Percentiles rank a stretch among this genome's conserved stretches.
Evolutionary conservation across 2,329 filamentous ascomycete genomes (phyloP).

Genomic region (Proliferodiscus dingleyae): DNA sequence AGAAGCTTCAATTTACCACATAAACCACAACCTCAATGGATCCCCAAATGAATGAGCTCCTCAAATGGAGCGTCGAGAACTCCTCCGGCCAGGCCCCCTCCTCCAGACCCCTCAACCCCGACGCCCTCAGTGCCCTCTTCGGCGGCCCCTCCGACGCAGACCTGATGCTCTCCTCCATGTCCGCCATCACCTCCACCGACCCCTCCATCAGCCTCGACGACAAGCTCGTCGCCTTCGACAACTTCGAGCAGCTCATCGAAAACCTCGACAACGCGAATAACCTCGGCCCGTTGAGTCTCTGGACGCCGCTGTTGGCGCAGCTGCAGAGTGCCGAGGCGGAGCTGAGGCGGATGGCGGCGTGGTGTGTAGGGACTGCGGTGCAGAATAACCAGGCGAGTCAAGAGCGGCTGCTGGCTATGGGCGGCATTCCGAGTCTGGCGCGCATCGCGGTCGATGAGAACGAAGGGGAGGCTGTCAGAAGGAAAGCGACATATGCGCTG

Average conservation of each 20-base stretch:
- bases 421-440: conserved; percentile 67
- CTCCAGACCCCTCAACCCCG: conserved; percentile 49
- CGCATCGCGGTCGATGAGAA: conserved; percentile 57
- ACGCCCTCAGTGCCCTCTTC: conserved; percentile 68
- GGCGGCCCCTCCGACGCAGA: conserved; percentile 88
- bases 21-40: conserved; percentile 23
- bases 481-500: conserved; percentile 86
- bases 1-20: not conserved
- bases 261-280: conserved; percentile 96
- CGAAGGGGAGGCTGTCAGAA: conserved; percentile 59
- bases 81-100: conserved; percentile 38
- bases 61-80: conserved; percentile 50
- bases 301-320: conserved; percentile 71
- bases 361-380: conserved; percentile 90
- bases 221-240: conserved; percentile 84
- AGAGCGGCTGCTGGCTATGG: conserved; percentile 59
- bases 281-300: conserved; percentile 71
- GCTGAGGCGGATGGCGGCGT: conserved; percentile 80
- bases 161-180: conserved; percentile 82
- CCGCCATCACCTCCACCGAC: conserved; percentile 59
- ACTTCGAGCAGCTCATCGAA: conserved; percentile 90
- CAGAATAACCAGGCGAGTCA: conserved; percentile 91
- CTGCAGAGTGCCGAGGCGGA: conserved; percentile 65
- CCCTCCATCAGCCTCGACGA: conserved; percentile 65
- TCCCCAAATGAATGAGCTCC: conserved; percentile 30